Conservation (phyloP, 1,284 basidiomycete genomes). For the Papiliotrema laurentii region DNA sequence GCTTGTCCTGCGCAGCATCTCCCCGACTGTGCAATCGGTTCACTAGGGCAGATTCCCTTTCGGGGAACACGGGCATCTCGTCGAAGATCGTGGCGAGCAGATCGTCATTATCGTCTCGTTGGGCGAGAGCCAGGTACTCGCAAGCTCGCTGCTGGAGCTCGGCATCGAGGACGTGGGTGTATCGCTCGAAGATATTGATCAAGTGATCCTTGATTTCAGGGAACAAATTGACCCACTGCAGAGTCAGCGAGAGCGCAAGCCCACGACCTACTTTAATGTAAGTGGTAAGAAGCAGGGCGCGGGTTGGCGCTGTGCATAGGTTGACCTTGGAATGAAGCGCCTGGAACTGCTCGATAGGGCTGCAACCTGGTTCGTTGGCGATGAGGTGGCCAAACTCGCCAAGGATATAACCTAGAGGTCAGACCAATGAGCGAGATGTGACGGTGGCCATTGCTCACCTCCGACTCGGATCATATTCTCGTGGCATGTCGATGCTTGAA, state of each 20-base stretch:
- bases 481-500: conserved; percentile 83
- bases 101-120: conserved; percentile 78
- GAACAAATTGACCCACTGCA: conserved; percentile 78
- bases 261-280: conserved; percentile 74
- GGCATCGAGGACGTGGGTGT: conserved; percentile 93
- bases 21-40: conserved; percentile 82
- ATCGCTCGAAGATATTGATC: conserved; percentile 93
- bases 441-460: conserved; percentile 52
- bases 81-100: conserved; percentile 91
- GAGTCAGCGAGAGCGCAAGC: not conserved
- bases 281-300: conserved; percentile 87
- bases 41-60: conserved; percentile 84
- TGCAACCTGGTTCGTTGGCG: conserved; percentile 89
- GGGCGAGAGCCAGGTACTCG: conserved; percentile 85
- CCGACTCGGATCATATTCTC: conserved; percentile 97
- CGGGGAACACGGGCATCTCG: conserved; percentile 98
- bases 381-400: conserved; percentile 97
- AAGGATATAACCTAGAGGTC: conserved; percentile 73
- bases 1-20: conserved; percentile 83
- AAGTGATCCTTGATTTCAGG: conserved; percentile 96
- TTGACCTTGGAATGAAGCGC: conserved; percentile 92
- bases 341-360: conserved; percentile 92
- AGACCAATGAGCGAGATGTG: not conserved
- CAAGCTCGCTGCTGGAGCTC: conserved; percentile 98
- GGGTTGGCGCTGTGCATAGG: conserved; percentile 86